Base-by-base conservation (phyloP, 495 filamentous ascomycete genomes). In the Penicillium lagena region DNA sequence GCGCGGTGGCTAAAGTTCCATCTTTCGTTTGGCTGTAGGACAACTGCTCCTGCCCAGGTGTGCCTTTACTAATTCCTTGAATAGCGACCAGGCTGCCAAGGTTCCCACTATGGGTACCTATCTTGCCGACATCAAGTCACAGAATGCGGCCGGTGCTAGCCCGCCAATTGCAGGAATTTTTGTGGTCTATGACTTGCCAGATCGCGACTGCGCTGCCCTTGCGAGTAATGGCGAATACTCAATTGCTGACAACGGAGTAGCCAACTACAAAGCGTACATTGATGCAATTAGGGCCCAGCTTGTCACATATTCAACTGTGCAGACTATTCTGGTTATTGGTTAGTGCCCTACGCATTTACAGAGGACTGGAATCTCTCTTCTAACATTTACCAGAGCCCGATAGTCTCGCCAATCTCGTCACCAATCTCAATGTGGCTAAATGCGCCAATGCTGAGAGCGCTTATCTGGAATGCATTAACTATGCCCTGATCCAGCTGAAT, bases 391-490 rank as follows among this genome's bases (percentile, higher is more conserved):
- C 33, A 69, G 86, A 91, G 65, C 87, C 87, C 49, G 87, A 90
- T 68, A 85, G 81, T 46, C 75, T 90, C 34, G 82, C 84, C 51
- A 91, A 91, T 71, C 62, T 90, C 53, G 80, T 90, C 51, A 91
- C 87, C 66, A 90, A 91, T 67, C 50, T 73, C 59, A 70, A 71
- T 57, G 63, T 82, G 31, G 42, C 68, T 13, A 79, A 84, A 37
- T 91, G 87, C 66, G 62, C 81, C 43, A 65, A 77, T 50, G 78
- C 82, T 40, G 70, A 80, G 36, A 46, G 65, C 32, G 75, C 79
- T 9, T 93, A 89, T 68, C 72, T 80, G 50, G 77, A 82, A 37
- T 78, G 83, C 60, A 78, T 82, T 32, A 76, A 81, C 10, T 90
- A 93, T 58, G 86, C 87, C 5, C 60, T 90, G 49, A 75, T 76